Base-by-base conservation (phyloP, 208 protist genomes). In the Lotmaria passim region DNA sequence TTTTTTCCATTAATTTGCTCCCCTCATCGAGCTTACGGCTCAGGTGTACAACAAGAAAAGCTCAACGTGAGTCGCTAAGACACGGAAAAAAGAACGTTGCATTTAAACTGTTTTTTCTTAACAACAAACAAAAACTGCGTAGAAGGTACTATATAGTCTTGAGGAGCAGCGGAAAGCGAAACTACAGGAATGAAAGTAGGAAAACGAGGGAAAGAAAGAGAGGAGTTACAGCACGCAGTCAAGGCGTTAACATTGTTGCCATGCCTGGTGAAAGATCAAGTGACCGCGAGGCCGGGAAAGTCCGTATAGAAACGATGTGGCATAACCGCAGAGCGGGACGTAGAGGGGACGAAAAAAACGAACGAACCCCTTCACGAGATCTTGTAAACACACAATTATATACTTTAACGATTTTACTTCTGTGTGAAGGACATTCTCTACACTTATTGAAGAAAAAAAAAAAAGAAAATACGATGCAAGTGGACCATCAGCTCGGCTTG, bases 241-340 rank as follows among this genome's bases (percentile, higher is more conserved):
- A 39, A 31, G 59, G 47, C 17, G 44, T 41, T 21, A 31, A 6
- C 30, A 31, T 44, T 65, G 59, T 55, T 33, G 26, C 31, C 59
- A 19, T 55, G 46, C 14, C 59, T 55, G 41, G n/a, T 36, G 30
- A 21, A 51, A 28, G 47, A n/a, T n/a, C 10, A 19, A 53, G 43
- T 55, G 30, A 17, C 11, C n/a, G n/a, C 24, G n/a, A 19, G 28
- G 58, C 26, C 58, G n/a, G n/a, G n/a, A n/a, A n/a, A n/a, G n/a
- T n/a, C n/a, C n/a, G n/a, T n/a, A n/a, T n/a, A n/a, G n/a, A n/a
- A n/a, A n/a, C n/a, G n/a, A n/a, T n/a, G n/a, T n/a, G n/a, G n/a
- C n/a, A n/a, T n/a, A n/a, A n/a, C n/a, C n/a, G n/a, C n/a, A n/a
- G n/a, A n/a, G n/a, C n/a, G n/a, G n/a, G n/a, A 36, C 43, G 19